A percentile compares a stretch with the other conserved stretches of the same genome.
These are phyloP conservation scores for Annulohypoxylon nitens DNA, from an alignment of 495 filamentous ascomycete genomes.

Conservation along the genomic window DNA sequence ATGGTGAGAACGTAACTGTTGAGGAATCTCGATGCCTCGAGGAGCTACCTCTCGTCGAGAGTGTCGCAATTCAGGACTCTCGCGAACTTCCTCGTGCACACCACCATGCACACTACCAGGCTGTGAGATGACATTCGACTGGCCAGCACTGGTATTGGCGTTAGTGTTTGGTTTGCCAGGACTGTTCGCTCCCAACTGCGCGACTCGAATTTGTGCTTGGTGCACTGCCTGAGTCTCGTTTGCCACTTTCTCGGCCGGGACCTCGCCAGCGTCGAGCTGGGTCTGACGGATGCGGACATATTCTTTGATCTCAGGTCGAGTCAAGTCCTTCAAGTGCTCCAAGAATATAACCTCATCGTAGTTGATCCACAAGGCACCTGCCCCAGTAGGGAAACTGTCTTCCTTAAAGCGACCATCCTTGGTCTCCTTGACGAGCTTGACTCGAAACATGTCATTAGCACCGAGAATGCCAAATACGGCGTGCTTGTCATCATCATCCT, in stretches of 20 bases:
- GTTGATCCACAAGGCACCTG: constrained; percentile 66
- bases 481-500: constrained; percentile 58
- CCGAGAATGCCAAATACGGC: constrained; percentile 67
- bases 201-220: constrained; percentile 60
- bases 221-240: constrained; percentile 64
- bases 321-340: constrained; percentile 58
- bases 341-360: constrained; percentile 68
- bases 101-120: constrained; percentile 28
- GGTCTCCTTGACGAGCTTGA: constrained; percentile 64
- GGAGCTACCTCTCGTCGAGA: constrained; percentile 45
- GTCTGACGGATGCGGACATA: constrained; percentile 65
- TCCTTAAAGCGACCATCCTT: constrained; percentile 62
- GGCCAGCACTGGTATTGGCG: not conserved
- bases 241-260: constrained; percentile 55
- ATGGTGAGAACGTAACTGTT: constrained; percentile 37
- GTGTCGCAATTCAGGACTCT: constrained; percentile 50
- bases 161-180: not conserved
- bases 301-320: constrained; percentile 65
- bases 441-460: constrained; percentile 66
- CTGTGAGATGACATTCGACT: not conserved
- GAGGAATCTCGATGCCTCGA: constrained; percentile 22
- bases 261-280: constrained; percentile 63
- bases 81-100: constrained; percentile 31
- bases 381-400: constrained; percentile 65
- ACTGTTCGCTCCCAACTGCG: constrained; percentile 2